A percentile compares a stretch with the other conserved stretches of the same genome.
Conservation (phyloP, 768 basidiomycete species). For the Lactifluus hygrophoroides region DNA sequence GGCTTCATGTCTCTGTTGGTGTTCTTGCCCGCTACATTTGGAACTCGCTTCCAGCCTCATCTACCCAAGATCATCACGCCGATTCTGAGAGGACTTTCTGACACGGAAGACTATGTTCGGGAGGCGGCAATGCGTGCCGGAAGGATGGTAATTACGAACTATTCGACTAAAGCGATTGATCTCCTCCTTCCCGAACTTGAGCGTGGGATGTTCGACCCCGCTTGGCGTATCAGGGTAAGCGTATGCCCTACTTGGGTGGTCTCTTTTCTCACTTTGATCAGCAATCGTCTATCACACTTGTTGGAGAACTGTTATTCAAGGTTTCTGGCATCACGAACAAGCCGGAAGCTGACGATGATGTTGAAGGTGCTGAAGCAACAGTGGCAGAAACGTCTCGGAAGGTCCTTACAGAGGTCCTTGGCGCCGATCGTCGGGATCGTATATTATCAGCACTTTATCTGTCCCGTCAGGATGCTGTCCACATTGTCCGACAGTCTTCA, state of each 20-base stretch:
- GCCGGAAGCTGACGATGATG: constrained; percentile 71
- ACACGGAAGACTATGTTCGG: constrained; percentile 89
- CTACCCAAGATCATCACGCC: constrained; percentile 90
- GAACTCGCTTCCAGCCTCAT: constrained; percentile 92
- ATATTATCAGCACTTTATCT: constrained; percentile 88
- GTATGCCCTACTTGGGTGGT: constrained; percentile 24
- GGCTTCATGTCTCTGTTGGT: constrained; percentile 98
- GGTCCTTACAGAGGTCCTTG: constrained; percentile 81
- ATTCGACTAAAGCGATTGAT: constrained; percentile 87
- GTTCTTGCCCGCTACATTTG: constrained; percentile 92
- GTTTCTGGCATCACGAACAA: constrained; percentile 94
- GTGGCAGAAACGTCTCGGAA: constrained; percentile 74
- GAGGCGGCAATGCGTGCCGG: constrained; percentile 99
- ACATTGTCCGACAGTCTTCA: constrained; percentile 80
- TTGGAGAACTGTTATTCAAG: constrained; percentile 94
- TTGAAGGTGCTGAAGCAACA: constrained; percentile 56
- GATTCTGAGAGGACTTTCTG: constrained; percentile 85
- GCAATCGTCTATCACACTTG: constrained; percentile 94
- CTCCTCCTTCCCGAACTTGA: constrained; percentile 91
- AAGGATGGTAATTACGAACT: constrained; percentile 94
- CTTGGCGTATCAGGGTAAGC: constrained; percentile 85
- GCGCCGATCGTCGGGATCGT: constrained; percentile 79
- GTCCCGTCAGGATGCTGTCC: constrained; percentile 88
- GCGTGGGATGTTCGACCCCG: constrained; percentile 86
- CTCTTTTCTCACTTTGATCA: constrained; percentile 27